Evolutionary conservation across 2,329 filamentous ascomycete genomes (phyloP), one percentile per base, ranked within the genome.

Genomic region (Chrysoporthe austroafricana): DNA sequence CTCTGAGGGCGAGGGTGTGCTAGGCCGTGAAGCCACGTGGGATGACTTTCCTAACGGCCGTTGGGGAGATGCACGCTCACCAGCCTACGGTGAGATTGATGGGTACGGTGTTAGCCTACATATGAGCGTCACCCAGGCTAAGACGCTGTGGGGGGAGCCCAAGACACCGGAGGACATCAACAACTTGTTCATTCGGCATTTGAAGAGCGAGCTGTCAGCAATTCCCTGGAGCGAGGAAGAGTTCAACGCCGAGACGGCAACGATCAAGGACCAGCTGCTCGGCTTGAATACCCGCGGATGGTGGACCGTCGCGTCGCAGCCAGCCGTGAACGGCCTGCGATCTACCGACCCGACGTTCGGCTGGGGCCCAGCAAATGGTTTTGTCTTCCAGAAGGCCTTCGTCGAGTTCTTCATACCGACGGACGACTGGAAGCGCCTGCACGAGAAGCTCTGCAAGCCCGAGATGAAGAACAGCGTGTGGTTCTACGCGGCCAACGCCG

Each of bases 361-460:
- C 71, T 99, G 96, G 96, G 96, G 96, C 1, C 96, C 96, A 0
- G 87, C 86, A 62, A 90, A 94, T 74, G 96, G 96, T 21, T 98
- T 97, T 77, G 94, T 98, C 60, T 99, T 97, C 83, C 96, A 99
- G 76, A 99, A 98, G 80, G 91, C 95, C 0, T 99, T 99, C 78
- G 94, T 99, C 63, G 96, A 99, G 78, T 93, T 98, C 81, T 99
- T 99, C 84, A 82, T 97, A 67, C 90, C 94, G 0, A 81, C 84
- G 0, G 78, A 85, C 0, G 92, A 95, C 77, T 98, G 94, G 90
- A 78, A 81, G 18, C 77, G 77, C 1, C 84, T 99, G 43, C 86
- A 87, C 71, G 83, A 84, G 4, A 86, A 88, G 68, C 86, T 98
- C 57, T 76, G 79, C 63, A 81, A 80, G 13, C 79, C 86, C 46